Evolutionary conservation across 768 basidiomycete genomes (phyloP).

Genomic region (Russula virescens): DNA sequence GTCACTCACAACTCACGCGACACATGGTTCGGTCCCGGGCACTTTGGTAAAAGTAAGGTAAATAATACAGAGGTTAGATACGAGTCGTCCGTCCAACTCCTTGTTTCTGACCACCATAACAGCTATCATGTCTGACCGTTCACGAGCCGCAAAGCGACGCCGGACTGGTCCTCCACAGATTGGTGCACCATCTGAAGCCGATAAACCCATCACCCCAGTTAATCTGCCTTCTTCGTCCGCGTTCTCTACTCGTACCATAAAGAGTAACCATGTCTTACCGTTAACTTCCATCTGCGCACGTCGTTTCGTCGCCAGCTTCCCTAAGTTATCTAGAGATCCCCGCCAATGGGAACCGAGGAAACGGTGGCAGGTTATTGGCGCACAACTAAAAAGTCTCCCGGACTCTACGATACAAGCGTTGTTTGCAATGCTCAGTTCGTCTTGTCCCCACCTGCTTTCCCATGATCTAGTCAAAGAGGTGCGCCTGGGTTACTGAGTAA

Average conservation of each 20-base stretch:
- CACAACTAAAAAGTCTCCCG: constrained; percentile 44
- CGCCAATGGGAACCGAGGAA: constrained; percentile 34
- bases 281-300: constrained; percentile 48
- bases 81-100: too few relatives aligned
- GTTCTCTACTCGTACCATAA: constrained; percentile 38
- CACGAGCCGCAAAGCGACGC: constrained; percentile 30
- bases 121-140: constrained; percentile 10
- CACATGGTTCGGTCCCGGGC: too few relatives aligned
- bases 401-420: constrained; percentile 46
- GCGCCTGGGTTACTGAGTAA: constrained; percentile 19
- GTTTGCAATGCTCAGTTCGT: constrained; percentile 44
- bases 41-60: too few relatives aligned
- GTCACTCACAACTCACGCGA: too few relatives aligned
- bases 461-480: constrained; percentile 55
- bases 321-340: constrained; percentile 36
- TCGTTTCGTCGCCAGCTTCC: constrained; percentile 44
- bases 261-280: constrained; percentile 33
- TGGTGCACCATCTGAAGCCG: constrained; percentile 44
- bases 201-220: constrained; percentile 34
- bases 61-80: too few relatives aligned
- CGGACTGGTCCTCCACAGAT: constrained; percentile 28
- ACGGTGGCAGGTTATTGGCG: constrained; percentile 28
- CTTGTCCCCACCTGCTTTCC: constrained; percentile 47
- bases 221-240: constrained; percentile 46
- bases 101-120: not conserved